A percentile compares a stretch with the other conserved stretches of the same genome.
Conservation (phyloP, 495 filamentous ascomycete genomes). For the Melanomma pulvis-pyrius region DNA sequence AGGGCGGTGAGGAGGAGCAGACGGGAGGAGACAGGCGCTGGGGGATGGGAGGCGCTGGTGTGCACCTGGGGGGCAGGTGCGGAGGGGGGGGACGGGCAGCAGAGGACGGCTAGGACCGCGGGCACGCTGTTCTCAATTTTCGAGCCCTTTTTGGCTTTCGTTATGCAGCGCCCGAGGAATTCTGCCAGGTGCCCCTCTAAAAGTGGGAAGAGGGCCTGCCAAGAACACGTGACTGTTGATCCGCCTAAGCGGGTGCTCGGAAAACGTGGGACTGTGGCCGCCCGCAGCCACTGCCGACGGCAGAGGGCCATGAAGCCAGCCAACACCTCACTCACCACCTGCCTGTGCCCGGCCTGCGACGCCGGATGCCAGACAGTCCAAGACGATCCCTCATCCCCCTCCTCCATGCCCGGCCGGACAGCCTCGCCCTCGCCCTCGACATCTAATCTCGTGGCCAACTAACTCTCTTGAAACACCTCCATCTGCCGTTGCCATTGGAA, state of each 20-base stretch:
- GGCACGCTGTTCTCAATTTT: neutral
- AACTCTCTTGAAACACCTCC: too few relatives aligned
- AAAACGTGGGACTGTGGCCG: neutral
- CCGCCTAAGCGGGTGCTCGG: too few relatives aligned
- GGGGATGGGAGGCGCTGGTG: too few relatives aligned
- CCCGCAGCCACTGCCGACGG: neutral
- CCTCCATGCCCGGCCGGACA: too few relatives aligned
- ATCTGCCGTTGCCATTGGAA: too few relatives aligned
- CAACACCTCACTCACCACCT: neutral
- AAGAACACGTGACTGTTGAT: neutral
- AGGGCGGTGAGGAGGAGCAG: neutral
- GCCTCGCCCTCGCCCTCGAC: neutral
- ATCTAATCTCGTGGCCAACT: neutral
- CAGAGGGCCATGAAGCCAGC: neutral
- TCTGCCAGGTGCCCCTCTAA: neutral
- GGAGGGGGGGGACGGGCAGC: neutral
- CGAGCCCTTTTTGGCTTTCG: neutral
- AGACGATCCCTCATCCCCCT: too few relatives aligned
- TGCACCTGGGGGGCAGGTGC: neutral
- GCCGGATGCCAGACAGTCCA: neutral
- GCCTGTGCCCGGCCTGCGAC: neutral
- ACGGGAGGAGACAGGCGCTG: too few relatives aligned
- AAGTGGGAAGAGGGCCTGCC: neutral
- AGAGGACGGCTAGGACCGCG: neutral
- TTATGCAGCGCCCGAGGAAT: neutral